Evolutionary conservation across 371 early-diverging fungal species (phyloP), one percentile per base, ranked within the genome.

Genomic region (Rhizopus microsporus): DNA sequence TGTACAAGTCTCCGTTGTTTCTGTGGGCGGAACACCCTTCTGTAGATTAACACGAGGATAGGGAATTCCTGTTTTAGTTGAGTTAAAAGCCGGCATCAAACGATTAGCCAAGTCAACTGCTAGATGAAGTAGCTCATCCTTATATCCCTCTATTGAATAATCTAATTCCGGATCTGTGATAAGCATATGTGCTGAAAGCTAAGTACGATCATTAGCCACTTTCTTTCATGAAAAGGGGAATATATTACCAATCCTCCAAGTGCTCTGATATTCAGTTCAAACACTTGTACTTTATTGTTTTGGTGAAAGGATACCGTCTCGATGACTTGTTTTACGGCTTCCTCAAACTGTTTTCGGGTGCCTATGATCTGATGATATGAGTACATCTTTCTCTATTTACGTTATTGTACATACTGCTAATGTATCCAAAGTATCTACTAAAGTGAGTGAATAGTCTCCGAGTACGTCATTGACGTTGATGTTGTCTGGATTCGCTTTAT

Each of bases 261-360:
- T 42, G 93, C 84, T 34, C 98, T 80, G 48, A 98, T 98, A 40
- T 91, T 96, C 37, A 88, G 80, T 72, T 98, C 98, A 78, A 98
- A 98, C 4, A 97, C 92, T 69, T 94, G 95, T 1, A 98, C 94
- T 54, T 88, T 85, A 56, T 85, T 88, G 67, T 96, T 88, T 53
- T 89, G 73, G 68, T 93, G 79, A 61, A 97, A 95, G 13, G 83
- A 74, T 0, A 92, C 83, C 23, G 84, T 71, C 3, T 82, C 57
- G 38, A 89, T 84, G 29, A 89, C 86, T 31, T 83, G 59, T 0
- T 71, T 54, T 9, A 98, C 87, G 2, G 93, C 92, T 1, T 83
- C 53, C 45, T 88, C 83, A 72, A 97, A 96, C 51, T 68, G 78
- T 7, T 63, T 61, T 29, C 78, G 78, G 54, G 92, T 89, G 13